These are phyloP conservation scores for Myxozyma geophila DNA, from an alignment of 805 yeast genomes.

Conservation along the genomic window DNA sequence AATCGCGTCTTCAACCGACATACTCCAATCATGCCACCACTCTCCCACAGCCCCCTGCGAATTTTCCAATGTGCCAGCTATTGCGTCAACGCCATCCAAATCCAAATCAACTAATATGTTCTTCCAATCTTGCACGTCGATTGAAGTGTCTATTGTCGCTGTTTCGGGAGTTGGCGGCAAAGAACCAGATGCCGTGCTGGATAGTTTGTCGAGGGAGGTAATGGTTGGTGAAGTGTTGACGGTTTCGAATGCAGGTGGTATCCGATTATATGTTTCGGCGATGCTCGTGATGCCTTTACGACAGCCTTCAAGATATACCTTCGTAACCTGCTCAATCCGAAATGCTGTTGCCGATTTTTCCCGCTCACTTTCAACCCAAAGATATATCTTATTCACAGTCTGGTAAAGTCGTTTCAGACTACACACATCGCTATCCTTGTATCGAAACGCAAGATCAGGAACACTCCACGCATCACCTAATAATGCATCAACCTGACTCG, in stretches of 20 bases:
- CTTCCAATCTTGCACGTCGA: slow-evolving; percentile 5
- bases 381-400: slow-evolving; percentile 2
- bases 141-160: neutral
- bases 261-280: neutral
- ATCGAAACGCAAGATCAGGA: slow-evolving; percentile 29
- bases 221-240: neutral
- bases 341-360: slow-evolving; percentile 5
- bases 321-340: neutral
- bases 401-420: slow-evolving; percentile 23
- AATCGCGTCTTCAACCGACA: slow-evolving; percentile 19
- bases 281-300: neutral
- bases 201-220: neutral
- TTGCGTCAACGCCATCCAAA: neutral
- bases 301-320: neutral
- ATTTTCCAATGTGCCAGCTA: neutral
- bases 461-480: slow-evolving; percentile 15
- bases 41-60: slow-evolving; percentile 22
- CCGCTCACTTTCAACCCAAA: slow-evolving; percentile 9
- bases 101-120: slow-evolving; percentile 4
- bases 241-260: neutral
- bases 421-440: slow-evolving; percentile 8
- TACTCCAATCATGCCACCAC: slow-evolving; percentile 36
- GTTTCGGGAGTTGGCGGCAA: slow-evolving; percentile 3
- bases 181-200: neutral
- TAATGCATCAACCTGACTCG: neutral